These are phyloP conservation scores for Pholiota molesta DNA, from an alignment of 768 basidiomycete genomes.

Conservation along the genomic window DNA sequence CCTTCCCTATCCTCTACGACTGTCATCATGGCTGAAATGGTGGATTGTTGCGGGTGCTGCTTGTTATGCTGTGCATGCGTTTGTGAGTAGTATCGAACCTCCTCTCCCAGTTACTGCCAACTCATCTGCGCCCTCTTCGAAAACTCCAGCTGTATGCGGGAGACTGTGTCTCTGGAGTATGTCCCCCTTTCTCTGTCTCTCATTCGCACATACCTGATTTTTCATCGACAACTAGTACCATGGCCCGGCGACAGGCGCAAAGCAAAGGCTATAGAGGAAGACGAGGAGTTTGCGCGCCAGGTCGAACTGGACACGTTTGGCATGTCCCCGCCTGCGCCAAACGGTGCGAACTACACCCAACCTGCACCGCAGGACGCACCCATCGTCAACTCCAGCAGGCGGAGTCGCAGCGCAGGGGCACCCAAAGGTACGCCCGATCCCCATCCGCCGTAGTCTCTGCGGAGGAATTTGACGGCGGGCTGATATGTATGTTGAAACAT, in stretches of 20 bases:
- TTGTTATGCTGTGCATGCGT: slow-evolving; percentile 24
- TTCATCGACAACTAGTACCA: neutral
- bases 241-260: neutral
- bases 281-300: neutral
- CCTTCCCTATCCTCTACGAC: neutral
- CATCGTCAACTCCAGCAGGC: neutral
- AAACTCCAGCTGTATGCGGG: slow-evolving; percentile 15
- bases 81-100: slow-evolving; percentile 15
- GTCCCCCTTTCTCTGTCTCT: neutral
- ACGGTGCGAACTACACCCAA: neutral
- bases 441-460: neutral
- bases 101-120: neutral
- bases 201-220: neutral
- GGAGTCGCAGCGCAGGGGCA: neutral
- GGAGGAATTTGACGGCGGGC: too few species aligned
- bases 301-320: neutral
- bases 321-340: neutral
- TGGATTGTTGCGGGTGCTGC: slow-evolving; percentile 30
- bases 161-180: slow-evolving; percentile 17
- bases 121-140: too few species aligned
- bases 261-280: slow-evolving; percentile 1
- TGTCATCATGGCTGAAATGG: slow-evolving; percentile 21
- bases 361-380: neutral
- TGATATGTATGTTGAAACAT: too few species aligned
- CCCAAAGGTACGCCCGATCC: neutral